These are phyloP conservation scores for Neurospora sp. DNA, from an alignment of 2,329 filamentous ascomycete species.

Conservation along the genomic window DNA sequence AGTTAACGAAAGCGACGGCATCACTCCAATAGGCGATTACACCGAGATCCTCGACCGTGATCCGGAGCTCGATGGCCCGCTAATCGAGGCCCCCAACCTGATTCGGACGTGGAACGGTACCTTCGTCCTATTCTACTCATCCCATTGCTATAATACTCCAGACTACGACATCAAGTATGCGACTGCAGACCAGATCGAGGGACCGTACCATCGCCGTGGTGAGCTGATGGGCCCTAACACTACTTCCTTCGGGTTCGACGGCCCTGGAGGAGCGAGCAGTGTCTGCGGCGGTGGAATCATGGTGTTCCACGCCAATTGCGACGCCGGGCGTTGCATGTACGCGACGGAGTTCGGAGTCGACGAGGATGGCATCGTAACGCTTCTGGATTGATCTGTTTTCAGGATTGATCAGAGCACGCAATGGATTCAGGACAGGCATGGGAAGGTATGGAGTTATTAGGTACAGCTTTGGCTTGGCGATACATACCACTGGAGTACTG, in stretches of 20 bases:
- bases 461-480: too few species aligned
- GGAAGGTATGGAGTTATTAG: too few species aligned
- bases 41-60: conserved; percentile 35
- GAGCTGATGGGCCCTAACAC: conserved; percentile 25
- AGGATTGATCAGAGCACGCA: too few species aligned
- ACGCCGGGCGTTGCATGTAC: conserved; percentile 15
- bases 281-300: conserved; percentile 5
- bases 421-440: too few species aligned
- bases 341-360: conserved; percentile 5
- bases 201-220: conserved; percentile 27
- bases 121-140: conserved; percentile 55
- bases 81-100: conserved; percentile 53
- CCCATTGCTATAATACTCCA: conserved; percentile 45
- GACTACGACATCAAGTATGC: conserved; percentile 53
- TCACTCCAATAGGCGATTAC: conserved; percentile 41
- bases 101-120: conserved; percentile 33
- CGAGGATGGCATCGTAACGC: neutral
- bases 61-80: conserved; percentile 35
- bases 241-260: conserved; percentile 27
- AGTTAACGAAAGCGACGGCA: conserved; percentile 35
- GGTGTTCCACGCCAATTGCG: conserved; percentile 16
- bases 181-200: conserved; percentile 29
- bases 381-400: neutral
- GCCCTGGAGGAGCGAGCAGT: conserved; percentile 29
- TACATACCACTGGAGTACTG: too few species aligned